Base-by-base conservation (phyloP, 23 red algal genomes). In the Gracilaria caudata region DNA sequence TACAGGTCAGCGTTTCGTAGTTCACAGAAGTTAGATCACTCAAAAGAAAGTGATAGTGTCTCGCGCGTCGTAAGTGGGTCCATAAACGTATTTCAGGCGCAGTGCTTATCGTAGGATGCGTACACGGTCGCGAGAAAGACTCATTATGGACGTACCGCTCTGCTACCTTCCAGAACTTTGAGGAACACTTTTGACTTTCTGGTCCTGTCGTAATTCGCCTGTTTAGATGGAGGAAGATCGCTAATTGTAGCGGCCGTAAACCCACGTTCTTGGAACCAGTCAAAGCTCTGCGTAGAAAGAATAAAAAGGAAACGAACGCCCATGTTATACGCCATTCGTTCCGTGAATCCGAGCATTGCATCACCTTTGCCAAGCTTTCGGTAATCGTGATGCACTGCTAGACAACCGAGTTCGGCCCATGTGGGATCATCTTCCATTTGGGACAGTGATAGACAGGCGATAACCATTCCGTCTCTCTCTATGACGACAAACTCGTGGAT, bases 401-500 rank as follows among this genome's bases (percentile, higher is more conserved):
- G 75, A 60, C 92, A 95, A 24, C 86, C 92, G 17, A 98, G 89
- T 51, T 98, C 96, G 34, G 92, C 92, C 73, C 64, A 88, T 19
- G 36, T 16, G 7, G 88, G 84, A 65, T 93, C 89, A 51, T 87
- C 90, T 47, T 77, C 54, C 77, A 90, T 30, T 21, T 77, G 43
- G 38, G 81, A 71, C 53, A 98, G 83, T 6, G 96, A 90, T 23
- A 92, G 73, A 40, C 90, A 94, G 3, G 92, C 96, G 84, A 92
- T 98, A 25, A 98, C 90, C 96, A 98, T 98, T 68, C 96, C 96
- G 82, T 98, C 96, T 13, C 96, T 90, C 47, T 95, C 96, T 23
- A 95, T 89, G 9, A 98, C 96, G 13, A 95, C 82, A 88, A 93
- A 95, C 46, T 88, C 46, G 38, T 81, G 45, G 78, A 98, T 91